These are phyloP conservation scores for Penstemon eatonii DNA, from an alignment of 257 asterid species.

Conservation along the genomic window DNA sequence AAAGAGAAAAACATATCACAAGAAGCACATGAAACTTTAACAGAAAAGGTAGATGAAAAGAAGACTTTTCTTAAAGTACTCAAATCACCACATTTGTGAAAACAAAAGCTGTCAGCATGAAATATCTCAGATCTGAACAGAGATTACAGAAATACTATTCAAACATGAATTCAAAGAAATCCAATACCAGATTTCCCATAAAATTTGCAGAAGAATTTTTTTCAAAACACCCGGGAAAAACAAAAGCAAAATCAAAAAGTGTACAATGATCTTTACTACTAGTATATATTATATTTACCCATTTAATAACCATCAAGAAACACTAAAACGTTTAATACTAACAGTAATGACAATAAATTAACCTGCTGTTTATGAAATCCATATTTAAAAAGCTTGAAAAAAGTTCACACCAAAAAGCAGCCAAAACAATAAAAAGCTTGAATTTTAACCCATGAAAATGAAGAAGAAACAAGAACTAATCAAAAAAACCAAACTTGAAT, in stretches of 20 bases:
- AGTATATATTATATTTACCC: not conserved
- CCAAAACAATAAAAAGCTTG: conserved; percentile 13
- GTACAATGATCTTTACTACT: conserved; percentile 1
- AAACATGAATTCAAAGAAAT: conserved; percentile 8
- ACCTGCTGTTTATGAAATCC: conserved; percentile 12
- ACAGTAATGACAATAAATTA: not conserved
- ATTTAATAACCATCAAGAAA: not conserved
- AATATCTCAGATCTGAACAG: conserved; percentile 31
- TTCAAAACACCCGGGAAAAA: conserved; percentile 29
- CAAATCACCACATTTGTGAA: conserved; percentile 29
- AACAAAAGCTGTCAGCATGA: not conserved
- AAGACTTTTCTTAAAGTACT: conserved; percentile 21
- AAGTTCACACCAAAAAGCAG: not conserved
- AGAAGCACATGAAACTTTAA: conserved; percentile 38
- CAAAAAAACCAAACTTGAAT: conserved; percentile 16
- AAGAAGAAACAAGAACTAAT: not conserved
- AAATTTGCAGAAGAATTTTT: conserved; percentile 9
- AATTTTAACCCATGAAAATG: not conserved
- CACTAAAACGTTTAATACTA: conserved; percentile 8
- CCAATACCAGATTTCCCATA: conserved; percentile 16
- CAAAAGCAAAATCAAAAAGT: not conserved
- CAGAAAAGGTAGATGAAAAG: conserved; percentile 18
- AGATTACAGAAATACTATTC: not conserved
- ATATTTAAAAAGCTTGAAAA: conserved; percentile 18
- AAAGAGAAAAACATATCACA: conserved; percentile 20